phyloP scores from a whole-genome alignment of 768 basidiomycete genomes.

The Nidula microcarpa region DNA sequence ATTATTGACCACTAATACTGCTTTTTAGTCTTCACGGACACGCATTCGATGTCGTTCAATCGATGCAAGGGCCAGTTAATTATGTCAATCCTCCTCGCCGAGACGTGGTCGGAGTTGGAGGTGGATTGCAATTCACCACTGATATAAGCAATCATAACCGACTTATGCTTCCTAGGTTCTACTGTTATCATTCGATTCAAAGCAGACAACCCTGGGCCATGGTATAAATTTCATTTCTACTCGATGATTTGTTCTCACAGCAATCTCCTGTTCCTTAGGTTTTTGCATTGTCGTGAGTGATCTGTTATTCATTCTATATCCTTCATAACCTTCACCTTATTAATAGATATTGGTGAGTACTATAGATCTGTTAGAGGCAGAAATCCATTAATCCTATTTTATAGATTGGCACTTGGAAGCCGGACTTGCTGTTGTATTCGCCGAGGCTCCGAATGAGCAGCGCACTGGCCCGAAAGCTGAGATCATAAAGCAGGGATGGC shows the following conservation, averaged over 20 bases:
- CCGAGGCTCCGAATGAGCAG: slow-evolving; percentile 24
- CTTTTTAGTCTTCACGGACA: slow-evolving; percentile 18
- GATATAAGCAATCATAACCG: neutral
- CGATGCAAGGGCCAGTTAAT: slow-evolving; percentile 11
- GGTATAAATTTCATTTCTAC: neutral
- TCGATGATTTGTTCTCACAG: neutral
- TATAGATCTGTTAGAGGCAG: neutral
- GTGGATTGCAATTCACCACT: neutral
- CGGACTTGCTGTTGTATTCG: slow-evolving; percentile 36
- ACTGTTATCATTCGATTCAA: neutral
- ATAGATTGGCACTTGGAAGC: slow-evolving; percentile 34
- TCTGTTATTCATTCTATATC: neutral
- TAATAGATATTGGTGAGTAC: neutral
- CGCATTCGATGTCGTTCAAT: slow-evolving; percentile 19
- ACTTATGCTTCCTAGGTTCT: neutral
- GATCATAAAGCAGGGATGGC: slow-evolving; percentile 16
- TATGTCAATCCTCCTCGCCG: slow-evolving; percentile 20
- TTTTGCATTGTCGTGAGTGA: neutral
- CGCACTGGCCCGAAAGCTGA: slow-evolving; percentile 15
- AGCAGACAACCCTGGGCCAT: neutral
- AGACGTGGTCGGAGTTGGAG: slow-evolving; percentile 15
- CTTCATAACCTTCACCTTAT: neutral
- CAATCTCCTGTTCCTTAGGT: neutral
- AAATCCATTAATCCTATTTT: neutral
- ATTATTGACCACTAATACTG: neutral